Evolutionary conservation across 2,329 filamentous ascomycete species (phyloP).

Genomic region (Colletotrichum australisinense): DNA sequence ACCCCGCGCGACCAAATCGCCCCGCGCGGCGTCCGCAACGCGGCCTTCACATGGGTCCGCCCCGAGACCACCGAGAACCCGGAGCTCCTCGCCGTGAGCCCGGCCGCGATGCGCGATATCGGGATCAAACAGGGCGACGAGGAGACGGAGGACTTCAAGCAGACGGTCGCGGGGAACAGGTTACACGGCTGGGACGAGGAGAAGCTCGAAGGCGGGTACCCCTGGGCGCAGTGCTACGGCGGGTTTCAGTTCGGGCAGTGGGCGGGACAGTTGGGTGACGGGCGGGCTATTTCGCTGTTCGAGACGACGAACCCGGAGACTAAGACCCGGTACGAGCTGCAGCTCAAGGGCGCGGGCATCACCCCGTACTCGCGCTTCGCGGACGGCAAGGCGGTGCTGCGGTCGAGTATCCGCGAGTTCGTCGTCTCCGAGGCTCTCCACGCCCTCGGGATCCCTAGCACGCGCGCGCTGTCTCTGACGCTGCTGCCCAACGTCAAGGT

Average conservation of each 20-base stretch:
- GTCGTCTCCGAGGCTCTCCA: conserved; percentile 91
- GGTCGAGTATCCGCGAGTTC: conserved; percentile 94
- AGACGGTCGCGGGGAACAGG: conserved; percentile 84
- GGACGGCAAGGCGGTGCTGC: conserved; percentile 91
- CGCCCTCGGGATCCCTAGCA: conserved; percentile 86
- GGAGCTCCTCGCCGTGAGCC: conserved; percentile 85
- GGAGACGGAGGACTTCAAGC: conserved; percentile 77
- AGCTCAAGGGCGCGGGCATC: conserved; percentile 92
- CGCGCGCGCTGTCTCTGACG: conserved; percentile 85
- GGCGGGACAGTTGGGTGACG: conserved; percentile 96
- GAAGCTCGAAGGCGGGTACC: conserved; percentile 79
- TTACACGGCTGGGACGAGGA: conserved; percentile 82
- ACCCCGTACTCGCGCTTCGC: conserved; percentile 98
- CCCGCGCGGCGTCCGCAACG: conserved; percentile 86
- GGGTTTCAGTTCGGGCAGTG: conserved; percentile 85
- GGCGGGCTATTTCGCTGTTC: conserved; percentile 93
- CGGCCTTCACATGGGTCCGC: conserved; percentile 90
- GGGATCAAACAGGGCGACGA: conserved; percentile 78
- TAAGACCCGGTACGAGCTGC: conserved; percentile 84
- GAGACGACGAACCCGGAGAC: conserved; percentile 83
- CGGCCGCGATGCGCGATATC: conserved; percentile 83
- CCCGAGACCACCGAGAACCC: conserved; percentile 79
- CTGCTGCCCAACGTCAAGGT: conserved; percentile 80
- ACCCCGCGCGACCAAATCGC: conserved; percentile 81
- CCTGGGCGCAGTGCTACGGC: conserved; percentile 98